Evolutionary conservation across 805 yeast genomes (phyloP).

Genomic region (Candida railenensis): DNA sequence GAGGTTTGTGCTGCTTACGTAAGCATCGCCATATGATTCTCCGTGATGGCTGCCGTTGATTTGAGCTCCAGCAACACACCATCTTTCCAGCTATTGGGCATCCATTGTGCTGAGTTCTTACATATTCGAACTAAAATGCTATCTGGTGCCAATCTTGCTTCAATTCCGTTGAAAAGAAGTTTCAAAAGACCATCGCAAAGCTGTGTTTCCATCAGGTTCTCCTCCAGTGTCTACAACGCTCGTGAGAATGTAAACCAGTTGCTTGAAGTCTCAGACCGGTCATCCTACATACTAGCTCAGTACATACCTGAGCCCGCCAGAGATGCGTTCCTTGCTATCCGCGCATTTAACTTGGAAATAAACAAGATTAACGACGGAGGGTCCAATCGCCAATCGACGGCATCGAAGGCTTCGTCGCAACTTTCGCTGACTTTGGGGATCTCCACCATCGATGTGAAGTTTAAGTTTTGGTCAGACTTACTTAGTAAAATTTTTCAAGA

Average conservation of each 20-base stretch:
- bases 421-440: constrained; percentile 31
- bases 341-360: constrained; percentile 66
- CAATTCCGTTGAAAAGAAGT: no score
- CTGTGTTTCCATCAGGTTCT: not conserved
- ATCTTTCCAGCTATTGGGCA: no score
- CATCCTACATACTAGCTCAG: constrained; percentile 63
- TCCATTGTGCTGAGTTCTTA: no score
- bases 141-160: no score
- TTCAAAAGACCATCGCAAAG: not conserved
- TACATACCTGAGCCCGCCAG: constrained; percentile 66
- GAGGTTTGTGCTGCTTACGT: no score
- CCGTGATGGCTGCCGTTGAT: no score
- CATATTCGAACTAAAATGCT: no score
- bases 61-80: no score
- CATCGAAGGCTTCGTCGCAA: constrained; percentile 31
- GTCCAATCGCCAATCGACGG: constrained; percentile 16
- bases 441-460: constrained; percentile 51
- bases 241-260: constrained; percentile 45
- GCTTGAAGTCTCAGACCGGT: constrained; percentile 53
- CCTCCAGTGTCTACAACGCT: constrained; percentile 17
- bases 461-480: constrained; percentile 73
- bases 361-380: constrained; percentile 44
- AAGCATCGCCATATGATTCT: no score
- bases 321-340: constrained; percentile 60
- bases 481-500: constrained; percentile 45